These are phyloP conservation scores for Prunus mume DNA, from an alignment of 306 rosid genomes.

Conservation along the genomic window DNA sequence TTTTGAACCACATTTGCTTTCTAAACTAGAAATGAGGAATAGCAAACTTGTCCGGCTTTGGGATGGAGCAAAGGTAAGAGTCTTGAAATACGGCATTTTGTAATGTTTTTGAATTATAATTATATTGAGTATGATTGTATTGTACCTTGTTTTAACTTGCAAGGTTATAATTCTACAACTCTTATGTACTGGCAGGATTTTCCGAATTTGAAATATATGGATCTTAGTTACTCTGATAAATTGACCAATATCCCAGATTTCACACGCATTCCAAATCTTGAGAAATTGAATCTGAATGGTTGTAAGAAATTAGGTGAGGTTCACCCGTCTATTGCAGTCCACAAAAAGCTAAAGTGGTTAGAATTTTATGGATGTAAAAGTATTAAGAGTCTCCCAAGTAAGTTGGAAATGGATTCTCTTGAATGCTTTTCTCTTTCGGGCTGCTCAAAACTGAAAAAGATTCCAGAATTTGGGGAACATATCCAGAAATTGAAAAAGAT, in stretches of 20 bases:
- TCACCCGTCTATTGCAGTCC: too few species aligned
- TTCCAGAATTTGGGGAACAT: conserved; percentile 1
- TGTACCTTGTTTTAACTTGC: too few species aligned
- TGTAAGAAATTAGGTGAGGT: too few species aligned
- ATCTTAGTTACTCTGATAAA: too few species aligned
- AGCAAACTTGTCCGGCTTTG: conserved; percentile 19
- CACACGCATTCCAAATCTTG: too few species aligned
- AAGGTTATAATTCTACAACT: too few species aligned
- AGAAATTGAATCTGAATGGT: too few species aligned
- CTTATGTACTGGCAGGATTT: too few species aligned
- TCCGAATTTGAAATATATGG: too few species aligned
- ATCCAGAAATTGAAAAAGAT: not conserved
- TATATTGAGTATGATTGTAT: too few species aligned
- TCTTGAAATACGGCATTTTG: not conserved
- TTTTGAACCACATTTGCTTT: conserved; percentile 1
- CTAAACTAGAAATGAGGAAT: not conserved
- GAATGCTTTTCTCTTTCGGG: not conserved
- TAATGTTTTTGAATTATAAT: not conserved
- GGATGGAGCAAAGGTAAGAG: conserved; percentile 3
- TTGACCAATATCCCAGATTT: too few species aligned
- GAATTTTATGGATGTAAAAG: not conserved
- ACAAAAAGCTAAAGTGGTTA: not conserved
- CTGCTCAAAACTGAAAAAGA: not conserved
- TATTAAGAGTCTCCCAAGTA: not conserved
- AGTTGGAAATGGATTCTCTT: conserved; percentile 10